These are phyloP conservation scores for Fusarium verticillioides DNA, from an alignment of 2,329 filamentous ascomycete species.

Conservation along the genomic window DNA sequence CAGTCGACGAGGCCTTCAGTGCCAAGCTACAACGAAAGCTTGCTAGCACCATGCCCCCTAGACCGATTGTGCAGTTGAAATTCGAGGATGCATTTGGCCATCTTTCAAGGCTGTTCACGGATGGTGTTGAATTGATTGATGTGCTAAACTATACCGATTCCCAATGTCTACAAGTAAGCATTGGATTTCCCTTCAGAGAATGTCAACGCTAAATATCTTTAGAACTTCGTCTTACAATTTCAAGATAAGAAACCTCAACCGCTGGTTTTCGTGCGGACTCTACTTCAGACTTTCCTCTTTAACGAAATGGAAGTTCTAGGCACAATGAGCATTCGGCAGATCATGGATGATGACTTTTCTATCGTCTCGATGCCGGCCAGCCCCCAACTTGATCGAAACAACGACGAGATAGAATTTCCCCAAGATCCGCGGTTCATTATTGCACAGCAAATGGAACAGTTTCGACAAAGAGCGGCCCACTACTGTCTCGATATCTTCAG, in stretches of 20 bases:
- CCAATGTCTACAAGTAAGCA: conserved; percentile 74
- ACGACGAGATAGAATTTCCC: conserved; percentile 80
- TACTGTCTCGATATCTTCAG: conserved; percentile 87
- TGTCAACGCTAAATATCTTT: not conserved
- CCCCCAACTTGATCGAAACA: conserved; percentile 75
- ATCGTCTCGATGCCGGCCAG: conserved; percentile 79
- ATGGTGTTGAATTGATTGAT: conserved; percentile 75
- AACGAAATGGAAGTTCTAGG: conserved; percentile 77
- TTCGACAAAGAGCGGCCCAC: conserved; percentile 69
- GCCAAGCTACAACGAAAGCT: conserved; percentile 90
- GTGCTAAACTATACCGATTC: conserved; percentile 75
- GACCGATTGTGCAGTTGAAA: conserved; percentile 83
- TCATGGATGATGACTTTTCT: conserved; percentile 85
- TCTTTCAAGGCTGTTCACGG: conserved; percentile 75
- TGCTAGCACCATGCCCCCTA: conserved; percentile 91
- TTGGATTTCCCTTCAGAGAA: not conserved
- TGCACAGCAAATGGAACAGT: conserved; percentile 77
- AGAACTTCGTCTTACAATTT: conserved; percentile 80
- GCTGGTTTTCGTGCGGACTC: conserved; percentile 82
- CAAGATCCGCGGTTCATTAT: conserved; percentile 80
- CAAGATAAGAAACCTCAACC: conserved; percentile 85
- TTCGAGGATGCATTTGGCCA: conserved; percentile 78
- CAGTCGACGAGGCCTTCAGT: conserved; percentile 84
- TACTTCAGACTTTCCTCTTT: conserved; percentile 81
- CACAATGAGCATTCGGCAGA: conserved; percentile 73